Base-by-base conservation (phyloP, 306 rosid genomes). In the Lathyrus sativus region DNA sequence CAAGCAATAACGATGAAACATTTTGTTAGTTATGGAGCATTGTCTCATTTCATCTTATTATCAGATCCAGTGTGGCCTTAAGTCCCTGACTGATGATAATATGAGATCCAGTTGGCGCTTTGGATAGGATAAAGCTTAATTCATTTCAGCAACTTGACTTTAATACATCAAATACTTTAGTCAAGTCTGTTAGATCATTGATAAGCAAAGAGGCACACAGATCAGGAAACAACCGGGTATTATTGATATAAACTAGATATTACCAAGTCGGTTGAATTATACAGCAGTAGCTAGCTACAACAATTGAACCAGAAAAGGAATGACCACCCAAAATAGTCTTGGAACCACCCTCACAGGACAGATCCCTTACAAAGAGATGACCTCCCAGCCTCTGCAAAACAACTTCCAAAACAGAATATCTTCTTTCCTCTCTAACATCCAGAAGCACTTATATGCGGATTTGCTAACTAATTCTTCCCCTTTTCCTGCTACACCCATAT, bases 11-110 rank as follows among this genome's bases (percentile, higher is more conserved):
- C 31, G 24, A n/a, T 38, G 69, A 29, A 28, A 46, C 0, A 17
- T 45, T 26, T 39, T 44, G 71, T 14, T 60, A 35, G 55, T 12
- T 17, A 51, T 43, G 59, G 57, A 62, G 44, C 67, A 22, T 60
- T 78, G 26, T 22, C 44, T 49, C 58, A 43, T 13, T 41, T 50
- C 45, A 55, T 67, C 11, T 35, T 44, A 42, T 44, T 43, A 55
- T 14, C 33, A 51, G 18, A 72, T 70, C 38, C 41, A 75, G 39
- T 50, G 64, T 37, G 59, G 63, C 6, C 4, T 33, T 65, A 12
- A 46, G 75, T 33, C 41, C 58, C 18, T 75, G 43, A 51, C 9
- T 61, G 14, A n/a, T 59, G 46, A 44, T 43, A n/a, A 53, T 33
- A 29, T 24, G 5, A 15, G 15, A 42, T 42, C 33, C 5, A 15